These are phyloP conservation scores for Abelmoschus esculentus DNA, from an alignment of 345 rosid genomes.

Conservation along the genomic window DNA sequence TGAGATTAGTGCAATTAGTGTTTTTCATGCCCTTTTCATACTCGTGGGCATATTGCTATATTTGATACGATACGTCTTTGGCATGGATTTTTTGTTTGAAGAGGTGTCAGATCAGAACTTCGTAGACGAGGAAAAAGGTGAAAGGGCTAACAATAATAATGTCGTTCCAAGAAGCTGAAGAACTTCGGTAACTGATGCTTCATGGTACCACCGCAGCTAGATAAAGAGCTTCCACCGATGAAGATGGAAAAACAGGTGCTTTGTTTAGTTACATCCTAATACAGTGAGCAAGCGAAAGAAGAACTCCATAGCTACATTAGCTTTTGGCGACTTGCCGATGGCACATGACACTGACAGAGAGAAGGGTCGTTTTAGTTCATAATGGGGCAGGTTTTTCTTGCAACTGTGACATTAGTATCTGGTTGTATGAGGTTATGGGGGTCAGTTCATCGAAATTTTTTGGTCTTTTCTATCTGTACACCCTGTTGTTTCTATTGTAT, in stretches of 20 bases:
- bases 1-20: too few species aligned
- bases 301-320: not conserved
- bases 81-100: constrained; percentile 7
- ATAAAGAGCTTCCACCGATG: too few species aligned
- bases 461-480: not conserved
- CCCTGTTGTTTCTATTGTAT: not conserved
- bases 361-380: not conserved
- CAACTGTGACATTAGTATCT: not conserved
- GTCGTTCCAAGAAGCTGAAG: constrained; percentile 39
- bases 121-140: constrained; percentile 36
- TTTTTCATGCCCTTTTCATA: too few species aligned
- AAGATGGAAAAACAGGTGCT: not conserved
- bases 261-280: not conserved
- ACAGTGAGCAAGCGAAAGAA: not conserved
- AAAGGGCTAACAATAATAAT: constrained; percentile 9
- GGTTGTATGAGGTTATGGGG: not conserved
- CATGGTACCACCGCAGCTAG: too few species aligned
- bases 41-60: too few species aligned
- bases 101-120: constrained; percentile 92
- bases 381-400: not conserved
- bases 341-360: not conserved
- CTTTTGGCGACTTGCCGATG: not conserved
- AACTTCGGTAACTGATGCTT: constrained; percentile 6
- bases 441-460: not conserved
- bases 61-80: too few species aligned